phyloP scores from a whole-genome alignment of 2,329 filamentous ascomycete species.

The Stagonosporopsis cucurbitacearum region DNA sequence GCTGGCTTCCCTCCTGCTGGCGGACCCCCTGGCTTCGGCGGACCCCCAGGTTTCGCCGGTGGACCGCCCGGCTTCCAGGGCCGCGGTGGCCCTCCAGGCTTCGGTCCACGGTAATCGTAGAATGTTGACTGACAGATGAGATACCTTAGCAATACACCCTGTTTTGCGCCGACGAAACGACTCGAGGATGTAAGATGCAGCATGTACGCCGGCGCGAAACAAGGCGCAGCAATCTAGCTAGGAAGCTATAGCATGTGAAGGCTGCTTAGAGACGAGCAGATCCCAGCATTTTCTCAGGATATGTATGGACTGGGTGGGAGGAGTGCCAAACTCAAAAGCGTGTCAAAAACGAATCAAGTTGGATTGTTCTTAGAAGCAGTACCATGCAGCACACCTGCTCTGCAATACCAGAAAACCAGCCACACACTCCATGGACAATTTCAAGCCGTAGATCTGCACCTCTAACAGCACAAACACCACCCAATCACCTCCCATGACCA shows the following conservation, averaged over 20 bases:
- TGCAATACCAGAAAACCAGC: conserved; percentile 6
- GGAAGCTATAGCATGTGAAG: background rate
- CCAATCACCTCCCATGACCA: background rate
- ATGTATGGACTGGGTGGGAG: background rate
- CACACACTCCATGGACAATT: background rate
- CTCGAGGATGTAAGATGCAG: background rate
- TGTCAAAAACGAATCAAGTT: conserved; percentile 9
- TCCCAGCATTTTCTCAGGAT: background rate
- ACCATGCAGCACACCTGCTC: background rate
- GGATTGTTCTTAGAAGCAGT: conserved; percentile 6
- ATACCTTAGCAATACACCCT: background rate
- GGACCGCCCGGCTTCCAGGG: conserved; percentile 30
- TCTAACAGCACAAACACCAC: background rate
- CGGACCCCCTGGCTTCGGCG: conserved; percentile 56
- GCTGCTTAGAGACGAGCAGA: background rate
- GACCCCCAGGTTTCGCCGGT: conserved; percentile 58
- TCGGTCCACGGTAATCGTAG: conserved; percentile 32
- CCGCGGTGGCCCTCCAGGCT: conserved; percentile 40
- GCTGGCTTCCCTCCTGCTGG: conserved; percentile 55
- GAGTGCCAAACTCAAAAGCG: background rate
- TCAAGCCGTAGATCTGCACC: background rate
- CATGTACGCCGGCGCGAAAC: conserved; percentile 1
- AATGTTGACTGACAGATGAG: background rate
- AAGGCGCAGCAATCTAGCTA: background rate
- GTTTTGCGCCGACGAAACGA: conserved; percentile 1